Evolutionary conservation across 2,329 filamentous ascomycete species (phyloP), one percentile per base, ranked within the genome.

Genomic region (Chrysoporthe deuterocubensis): DNA sequence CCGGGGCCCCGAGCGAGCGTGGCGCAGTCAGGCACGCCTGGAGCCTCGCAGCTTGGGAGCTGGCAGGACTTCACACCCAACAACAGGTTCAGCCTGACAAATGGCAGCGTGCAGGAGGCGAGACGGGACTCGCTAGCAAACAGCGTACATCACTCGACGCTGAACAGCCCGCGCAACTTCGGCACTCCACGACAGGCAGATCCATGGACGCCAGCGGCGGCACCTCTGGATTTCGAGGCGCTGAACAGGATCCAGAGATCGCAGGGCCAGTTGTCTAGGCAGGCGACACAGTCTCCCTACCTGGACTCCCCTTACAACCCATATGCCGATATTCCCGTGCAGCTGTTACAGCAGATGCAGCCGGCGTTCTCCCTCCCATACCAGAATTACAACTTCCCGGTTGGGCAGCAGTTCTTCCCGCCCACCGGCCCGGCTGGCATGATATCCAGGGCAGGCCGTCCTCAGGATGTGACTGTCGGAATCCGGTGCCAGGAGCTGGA

Each of bases 401-500:
- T 58, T 52, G 56, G 46, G 13, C 68, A 66, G 14, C 63, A 59
- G 4, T 68, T 64, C 66, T 70, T 56, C 59, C 43, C 68, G 26
- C 66, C 68, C 18, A 70, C 59, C 18, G 68, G 62, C n/a, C 68
- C 68, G 21, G 59, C 68, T 40, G 66, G 66, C 40, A 65, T 65
- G 34, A 48, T 54, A 0, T 21, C 50, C 16, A 50, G 68, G 18
- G 54, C 58, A 9, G 43, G 32, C 32, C 68, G 68, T 44, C 32
- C 60, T 34, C 66, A 87, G 67, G 88, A 92, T 65, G 79, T 83
- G 1, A 82, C 83, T 16, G 86, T 87, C 69, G 87, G 87, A 65
- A 80, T 91, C 16, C 87, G 92, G 73, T 96, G 93, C 76, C 80
- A 84, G 16, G 80, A 94, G 9, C 83, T 97, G 1, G 90, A 94